phyloP scores from a whole-genome alignment of 345 rosid species.

The Lepidium didymum region DNA sequence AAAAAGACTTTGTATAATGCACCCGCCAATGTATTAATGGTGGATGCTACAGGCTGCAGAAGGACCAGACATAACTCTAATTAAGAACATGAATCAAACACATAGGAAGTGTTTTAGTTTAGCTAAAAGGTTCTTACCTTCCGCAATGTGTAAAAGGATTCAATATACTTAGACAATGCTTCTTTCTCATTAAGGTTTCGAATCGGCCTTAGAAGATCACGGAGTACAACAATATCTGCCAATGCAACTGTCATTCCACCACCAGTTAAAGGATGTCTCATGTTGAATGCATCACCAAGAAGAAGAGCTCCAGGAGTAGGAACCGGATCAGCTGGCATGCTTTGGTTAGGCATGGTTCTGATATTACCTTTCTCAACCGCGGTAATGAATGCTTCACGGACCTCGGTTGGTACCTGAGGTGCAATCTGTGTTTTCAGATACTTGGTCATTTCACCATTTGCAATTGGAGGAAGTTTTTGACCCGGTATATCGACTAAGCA shows the following conservation, averaged over 20 bases:
- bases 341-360: conserved; percentile 44
- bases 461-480: conserved; percentile 52
- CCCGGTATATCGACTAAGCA: conserved; percentile 68
- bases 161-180: conserved; percentile 32
- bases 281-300: conserved; percentile 51
- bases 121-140: conserved; percentile 19
- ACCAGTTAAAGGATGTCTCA: conserved; percentile 57
- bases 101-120: not conserved
- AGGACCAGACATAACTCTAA: not conserved
- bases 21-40: conserved; percentile 35
- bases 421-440: conserved; percentile 50
- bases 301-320: conserved; percentile 48
- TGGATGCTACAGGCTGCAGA: conserved; percentile 32
- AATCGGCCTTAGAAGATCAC: conserved; percentile 40
- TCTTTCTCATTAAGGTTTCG: conserved; percentile 35
- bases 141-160: conserved; percentile 51
- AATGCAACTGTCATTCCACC: conserved; percentile 57
- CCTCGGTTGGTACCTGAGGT: conserved; percentile 37
- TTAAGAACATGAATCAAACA: not conserved
- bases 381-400: conserved; percentile 33
- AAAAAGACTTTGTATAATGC: conserved; percentile 29
- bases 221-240: conserved; percentile 43
- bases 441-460: conserved; percentile 57
- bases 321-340: conserved; percentile 50
- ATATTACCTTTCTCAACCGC: conserved; percentile 46